Base-by-base conservation (phyloP, 2,329 filamentous ascomycete species). In the Epichloe aotearoae region DNA sequence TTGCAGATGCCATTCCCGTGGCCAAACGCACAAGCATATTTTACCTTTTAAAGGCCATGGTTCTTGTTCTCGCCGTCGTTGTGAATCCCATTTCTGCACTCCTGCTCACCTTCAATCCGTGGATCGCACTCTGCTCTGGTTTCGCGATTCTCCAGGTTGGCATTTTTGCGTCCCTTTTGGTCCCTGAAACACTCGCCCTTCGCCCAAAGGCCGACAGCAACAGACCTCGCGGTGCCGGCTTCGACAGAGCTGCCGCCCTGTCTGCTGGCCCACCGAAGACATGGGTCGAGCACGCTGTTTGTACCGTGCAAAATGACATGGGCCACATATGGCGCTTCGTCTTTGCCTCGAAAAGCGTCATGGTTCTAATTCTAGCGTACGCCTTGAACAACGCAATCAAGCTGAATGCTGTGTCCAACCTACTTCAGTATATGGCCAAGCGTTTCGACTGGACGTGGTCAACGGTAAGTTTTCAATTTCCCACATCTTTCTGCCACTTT, bases 361-460 rank as follows among this genome's bases (percentile, higher is more conserved):
- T 69, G 46, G 51, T 69, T 12, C 63, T 75, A 4, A 63, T 72
- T 17, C 4, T 66, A 2, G 65, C 68, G 0, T 61, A 59, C 15
- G 58, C 59, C 0, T 30, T 58, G n/a, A 59, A 52, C n/a, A 55
- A 52, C 8, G 59, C 63, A 1, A 53, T 70, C 15, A 58, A 59
- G 1, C 59, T 69, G 14, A 60, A 63, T 8, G 50, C 68, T 5
- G 40, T 63, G 0, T 60, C 64, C 23, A 66, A 66, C 20, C 52
- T 77, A 5, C 56, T 79, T 2, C 78, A 80, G 57, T 79, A 79
- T 56, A 66, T 74, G 50, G 73, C 71, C 1, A 73, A 71, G 46
- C 68, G 75, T 5, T 80, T 76, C 58, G 48, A 62, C 33, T 73
- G 75, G 67, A 68, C 67, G 7, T 74, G 73, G 70, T 69, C 66